phyloP scores from a whole-genome alignment of 768 basidiomycete genomes.

The Cubamyces sp. region DNA sequence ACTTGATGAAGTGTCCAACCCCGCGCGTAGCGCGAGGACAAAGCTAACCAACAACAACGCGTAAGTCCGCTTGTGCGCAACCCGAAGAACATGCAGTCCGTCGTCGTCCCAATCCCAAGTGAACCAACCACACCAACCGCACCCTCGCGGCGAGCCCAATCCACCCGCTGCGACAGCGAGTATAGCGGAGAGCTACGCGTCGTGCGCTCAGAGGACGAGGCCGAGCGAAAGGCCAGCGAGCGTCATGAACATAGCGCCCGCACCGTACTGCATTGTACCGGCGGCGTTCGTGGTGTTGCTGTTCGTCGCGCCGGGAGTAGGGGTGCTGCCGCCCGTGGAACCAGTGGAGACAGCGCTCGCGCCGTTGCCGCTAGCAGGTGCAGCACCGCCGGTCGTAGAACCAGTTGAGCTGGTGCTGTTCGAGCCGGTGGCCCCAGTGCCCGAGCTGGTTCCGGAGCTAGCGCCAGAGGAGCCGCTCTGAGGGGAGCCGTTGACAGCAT shows the following conservation, averaged over 20 bases:
- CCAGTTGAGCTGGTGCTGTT: slow-evolving; percentile 32
- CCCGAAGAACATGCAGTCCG: not conserved
- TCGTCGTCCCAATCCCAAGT: not conserved
- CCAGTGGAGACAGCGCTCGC: not conserved
- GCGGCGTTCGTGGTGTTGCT: slow-evolving; percentile 32
- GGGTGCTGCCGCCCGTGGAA: not conserved
- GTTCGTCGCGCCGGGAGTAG: slow-evolving; percentile 6
- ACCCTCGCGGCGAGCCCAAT: slow-evolving; percentile 20
- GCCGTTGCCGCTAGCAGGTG: slow-evolving; percentile 8
- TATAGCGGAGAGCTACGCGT: slow-evolving; percentile 3
- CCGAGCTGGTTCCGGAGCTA: not conserved
- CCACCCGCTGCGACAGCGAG: slow-evolving; percentile 8
- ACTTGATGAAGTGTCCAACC: slow-evolving; percentile 14
- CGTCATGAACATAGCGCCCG: slow-evolving; percentile 36
- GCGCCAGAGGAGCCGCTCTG: slow-evolving; percentile 20
- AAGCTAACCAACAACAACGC: slow-evolving; percentile 9
- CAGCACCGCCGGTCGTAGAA: not conserved
- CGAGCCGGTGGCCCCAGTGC: slow-evolving; percentile 32
- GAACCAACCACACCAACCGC: not conserved
- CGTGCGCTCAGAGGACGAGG: slow-evolving; percentile 24
- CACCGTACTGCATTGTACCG: slow-evolving; percentile 32
- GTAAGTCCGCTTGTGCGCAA: not conserved
- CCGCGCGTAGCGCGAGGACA: slow-evolving; percentile 17
- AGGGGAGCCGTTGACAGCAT: slow-evolving; percentile 22
- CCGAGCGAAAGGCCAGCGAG: slow-evolving; percentile 21